phyloP scores from a whole-genome alignment of 1,284 basidiomycete species.

The Caloboletus firmus region DNA sequence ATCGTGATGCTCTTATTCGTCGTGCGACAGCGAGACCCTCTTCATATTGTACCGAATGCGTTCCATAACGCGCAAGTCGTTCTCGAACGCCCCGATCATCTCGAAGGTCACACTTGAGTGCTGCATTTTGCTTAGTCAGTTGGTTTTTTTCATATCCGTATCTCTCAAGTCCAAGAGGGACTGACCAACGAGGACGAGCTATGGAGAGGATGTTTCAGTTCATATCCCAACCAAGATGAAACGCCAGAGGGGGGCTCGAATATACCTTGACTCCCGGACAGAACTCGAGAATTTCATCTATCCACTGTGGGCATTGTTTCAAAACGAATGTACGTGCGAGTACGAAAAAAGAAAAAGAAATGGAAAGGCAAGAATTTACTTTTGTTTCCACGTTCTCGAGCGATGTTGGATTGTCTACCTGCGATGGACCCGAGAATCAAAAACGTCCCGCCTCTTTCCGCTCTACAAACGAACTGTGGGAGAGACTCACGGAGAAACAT shows the following conservation, averaged over 20 bases:
- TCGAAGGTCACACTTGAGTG: slow-evolving; percentile 92
- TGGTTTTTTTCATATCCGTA: not conserved
- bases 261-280: slow-evolving; percentile 90
- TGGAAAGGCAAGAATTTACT: slow-evolving; percentile 53
- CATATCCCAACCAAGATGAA: slow-evolving; percentile 1
- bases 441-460: not conserved
- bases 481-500: slow-evolving; percentile 80
- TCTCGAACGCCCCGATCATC: slow-evolving; percentile 72
- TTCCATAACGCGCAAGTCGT: slow-evolving; percentile 64
- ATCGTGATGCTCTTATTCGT: slow-evolving; percentile 88
- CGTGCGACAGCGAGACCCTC: slow-evolving; percentile 85
- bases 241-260: slow-evolving; percentile 2
- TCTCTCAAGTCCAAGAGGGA: slow-evolving; percentile 15
- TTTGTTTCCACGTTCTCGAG: slow-evolving; percentile 93
- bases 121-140: slow-evolving; percentile 41
- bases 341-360: not conserved
- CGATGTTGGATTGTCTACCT: slow-evolving; percentile 90
- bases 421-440: slow-evolving; percentile 2
- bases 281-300: slow-evolving; percentile 85
- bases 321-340: not conserved
- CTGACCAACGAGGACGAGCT: slow-evolving; percentile 88
- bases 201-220: slow-evolving; percentile 9
- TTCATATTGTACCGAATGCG: slow-evolving; percentile 82
- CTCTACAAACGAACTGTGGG: not conserved
- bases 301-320: slow-evolving; percentile 56